phyloP scores from a whole-genome alignment of 2,329 filamentous ascomycete species.

The Pyrenochaeta sp. region DNA sequence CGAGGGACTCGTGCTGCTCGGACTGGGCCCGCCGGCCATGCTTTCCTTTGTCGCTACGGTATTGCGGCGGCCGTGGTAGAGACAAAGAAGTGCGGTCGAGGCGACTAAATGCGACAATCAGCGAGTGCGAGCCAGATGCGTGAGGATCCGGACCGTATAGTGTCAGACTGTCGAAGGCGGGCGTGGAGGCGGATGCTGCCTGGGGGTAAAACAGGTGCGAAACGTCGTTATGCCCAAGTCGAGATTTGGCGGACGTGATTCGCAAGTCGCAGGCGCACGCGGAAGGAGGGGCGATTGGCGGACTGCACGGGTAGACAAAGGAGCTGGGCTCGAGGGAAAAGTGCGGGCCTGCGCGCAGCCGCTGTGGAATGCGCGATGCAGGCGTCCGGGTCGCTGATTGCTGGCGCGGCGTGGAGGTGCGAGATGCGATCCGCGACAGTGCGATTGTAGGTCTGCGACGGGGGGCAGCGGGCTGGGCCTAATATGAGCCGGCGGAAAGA shows the following conservation, averaged over 20 bases:
- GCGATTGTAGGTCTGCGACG: slow-evolving; percentile 4
- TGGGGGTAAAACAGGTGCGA: slow-evolving; percentile 46
- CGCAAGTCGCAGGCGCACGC: slow-evolving; percentile 22
- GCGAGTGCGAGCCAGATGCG: slow-evolving; percentile 29
- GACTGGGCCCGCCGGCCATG: slow-evolving; percentile 53
- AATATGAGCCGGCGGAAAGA: slow-evolving; percentile 26
- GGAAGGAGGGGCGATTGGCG: slow-evolving; percentile 32
- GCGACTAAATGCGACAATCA: slow-evolving; percentile 24
- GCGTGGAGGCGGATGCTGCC: slow-evolving; percentile 19
- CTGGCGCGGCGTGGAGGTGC: slow-evolving; percentile 11
- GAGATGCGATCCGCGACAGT: slow-evolving; percentile 15
- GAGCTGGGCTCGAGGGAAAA: slow-evolving; percentile 12
- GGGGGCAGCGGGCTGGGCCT: slow-evolving; percentile 24
- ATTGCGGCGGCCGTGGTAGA: slow-evolving; percentile 32
- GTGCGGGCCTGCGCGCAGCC: slow-evolving; percentile 19
- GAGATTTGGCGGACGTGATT: slow-evolving; percentile 18
- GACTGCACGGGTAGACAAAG: slow-evolving; percentile 24
- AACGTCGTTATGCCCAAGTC: slow-evolving; percentile 42
- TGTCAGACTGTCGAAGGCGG: slow-evolving; percentile 25
- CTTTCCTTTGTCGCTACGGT: slow-evolving; percentile 45
- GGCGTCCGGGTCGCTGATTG: slow-evolving; percentile 15
- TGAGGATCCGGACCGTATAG: slow-evolving; percentile 24
- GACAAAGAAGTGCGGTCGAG: slow-evolving; percentile 43
- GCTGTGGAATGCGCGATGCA: slow-evolving; percentile 23
- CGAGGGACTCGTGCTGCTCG: slow-evolving; percentile 52